Conservation (phyloP, 2,329 filamentous ascomycete genomes). For the Xylariales sp. region DNA sequence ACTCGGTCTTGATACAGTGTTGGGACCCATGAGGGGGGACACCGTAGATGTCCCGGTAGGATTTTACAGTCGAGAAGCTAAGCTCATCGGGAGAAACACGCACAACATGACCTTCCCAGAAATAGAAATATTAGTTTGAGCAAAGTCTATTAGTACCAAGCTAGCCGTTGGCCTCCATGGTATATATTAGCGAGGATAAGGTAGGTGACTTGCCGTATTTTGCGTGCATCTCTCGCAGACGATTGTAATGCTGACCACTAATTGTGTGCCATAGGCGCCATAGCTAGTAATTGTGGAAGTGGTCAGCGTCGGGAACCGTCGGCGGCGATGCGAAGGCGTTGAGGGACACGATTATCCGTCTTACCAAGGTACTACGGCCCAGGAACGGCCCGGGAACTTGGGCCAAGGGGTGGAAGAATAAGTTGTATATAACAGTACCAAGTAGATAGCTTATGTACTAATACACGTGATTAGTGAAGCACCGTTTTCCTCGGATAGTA, state of each 20-base stretch:
- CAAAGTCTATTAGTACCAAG: neutral
- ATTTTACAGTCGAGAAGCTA: conserved; percentile 28
- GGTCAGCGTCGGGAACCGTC: neutral
- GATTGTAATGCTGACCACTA: conserved; percentile 27
- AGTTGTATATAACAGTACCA: conserved; percentile 33
- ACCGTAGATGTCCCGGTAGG: conserved; percentile 36
- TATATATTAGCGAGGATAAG: neutral
- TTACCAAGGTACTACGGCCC: conserved; percentile 28
- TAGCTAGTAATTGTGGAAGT: conserved; percentile 26
- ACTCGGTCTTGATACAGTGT: conserved; percentile 36
- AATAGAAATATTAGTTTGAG: neutral
- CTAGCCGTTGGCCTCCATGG: neutral
- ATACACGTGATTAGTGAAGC: neutral
- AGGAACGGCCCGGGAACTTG: conserved; percentile 34
- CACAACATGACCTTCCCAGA: conserved; percentile 32
- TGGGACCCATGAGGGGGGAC: conserved; percentile 13
- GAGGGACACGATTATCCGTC: neutral
- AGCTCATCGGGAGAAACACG: conserved; percentile 40
- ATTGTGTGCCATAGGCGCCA: conserved; percentile 36
- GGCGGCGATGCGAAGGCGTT: neutral
- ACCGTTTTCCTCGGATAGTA: neutral
- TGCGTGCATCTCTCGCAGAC: conserved; percentile 25
- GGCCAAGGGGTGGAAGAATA: conserved; percentile 38
- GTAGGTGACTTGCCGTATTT: conserved; percentile 30
- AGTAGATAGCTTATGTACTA: conserved; percentile 17